phyloP scores from a whole-genome alignment of 2,329 filamentous ascomycete genomes.

The Coleophoma eucalyptorum region DNA sequence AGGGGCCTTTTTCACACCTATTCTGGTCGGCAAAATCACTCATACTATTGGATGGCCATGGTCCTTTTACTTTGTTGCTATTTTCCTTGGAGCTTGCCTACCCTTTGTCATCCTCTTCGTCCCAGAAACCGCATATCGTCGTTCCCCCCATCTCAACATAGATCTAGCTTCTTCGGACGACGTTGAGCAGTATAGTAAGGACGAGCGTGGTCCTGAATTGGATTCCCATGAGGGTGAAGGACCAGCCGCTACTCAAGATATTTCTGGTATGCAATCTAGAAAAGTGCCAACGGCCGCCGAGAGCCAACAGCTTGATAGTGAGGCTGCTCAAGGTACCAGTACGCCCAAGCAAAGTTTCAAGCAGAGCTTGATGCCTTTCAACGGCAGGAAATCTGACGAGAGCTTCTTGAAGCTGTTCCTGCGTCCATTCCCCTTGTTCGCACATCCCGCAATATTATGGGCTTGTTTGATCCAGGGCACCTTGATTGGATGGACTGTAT shows the following conservation, averaged over 20 bases:
- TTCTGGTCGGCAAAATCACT: slow-evolving; percentile 87
- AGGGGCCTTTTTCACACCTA: slow-evolving; percentile 74
- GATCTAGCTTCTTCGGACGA: slow-evolving; percentile 45
- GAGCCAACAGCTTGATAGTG: slow-evolving; percentile 2
- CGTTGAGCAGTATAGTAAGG: not conserved
- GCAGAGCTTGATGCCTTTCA: slow-evolving; percentile 66
- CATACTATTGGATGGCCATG: slow-evolving; percentile 73
- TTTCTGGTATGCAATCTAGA: too few species aligned
- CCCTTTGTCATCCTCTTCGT: slow-evolving; percentile 73
- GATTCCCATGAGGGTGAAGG: not conserved
- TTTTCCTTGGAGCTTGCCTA: slow-evolving; percentile 70
- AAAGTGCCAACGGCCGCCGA: not conserved
- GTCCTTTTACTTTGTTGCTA: slow-evolving; percentile 85
- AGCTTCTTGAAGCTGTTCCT: slow-evolving; percentile 59
- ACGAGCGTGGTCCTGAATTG: not conserved
- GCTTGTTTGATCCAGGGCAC: slow-evolving; percentile 76
- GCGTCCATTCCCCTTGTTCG: slow-evolving; percentile 78
- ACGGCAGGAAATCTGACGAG: slow-evolving; percentile 78
- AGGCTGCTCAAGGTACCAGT: slow-evolving; percentile 3
- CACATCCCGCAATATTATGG: slow-evolving; percentile 86
- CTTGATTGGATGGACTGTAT: slow-evolving; percentile 93
- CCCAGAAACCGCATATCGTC: slow-evolving; percentile 77
- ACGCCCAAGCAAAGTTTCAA: slow-evolving; percentile 49
- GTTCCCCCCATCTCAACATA: slow-evolving; percentile 64
- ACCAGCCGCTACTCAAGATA: not conserved